Evolutionary conservation across 495 filamentous ascomycete genomes (phyloP).

Genomic region (Pyrenopolyporus hunteri): DNA sequence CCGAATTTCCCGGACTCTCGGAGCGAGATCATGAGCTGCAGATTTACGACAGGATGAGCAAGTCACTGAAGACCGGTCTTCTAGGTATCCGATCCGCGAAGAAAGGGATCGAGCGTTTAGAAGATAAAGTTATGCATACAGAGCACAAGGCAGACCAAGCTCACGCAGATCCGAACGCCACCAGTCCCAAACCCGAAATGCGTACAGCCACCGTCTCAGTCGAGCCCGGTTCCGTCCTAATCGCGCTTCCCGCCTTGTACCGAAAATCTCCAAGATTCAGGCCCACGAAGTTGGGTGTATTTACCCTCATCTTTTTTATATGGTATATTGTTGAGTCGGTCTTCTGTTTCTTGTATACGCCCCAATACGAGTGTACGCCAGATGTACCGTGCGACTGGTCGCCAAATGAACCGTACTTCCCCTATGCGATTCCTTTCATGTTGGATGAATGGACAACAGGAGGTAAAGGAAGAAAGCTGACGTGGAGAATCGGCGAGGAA

Average conservation of each 20-base stretch:
- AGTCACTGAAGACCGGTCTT: conserved; percentile 63
- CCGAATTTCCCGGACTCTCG: conserved; percentile 36
- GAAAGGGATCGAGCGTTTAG: conserved; percentile 69
- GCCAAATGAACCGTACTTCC: conserved; percentile 58
- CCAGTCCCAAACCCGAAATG: conserved; percentile 6
- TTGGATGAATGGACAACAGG: conserved; percentile 61
- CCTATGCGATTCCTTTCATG: conserved; percentile 60
- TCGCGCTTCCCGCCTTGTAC: conserved; percentile 68
- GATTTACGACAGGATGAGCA: conserved; percentile 62
- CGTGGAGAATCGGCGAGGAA: conserved; percentile 41
- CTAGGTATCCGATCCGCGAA: conserved; percentile 70
- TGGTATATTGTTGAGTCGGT: conserved; percentile 67
- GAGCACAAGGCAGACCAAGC: conserved; percentile 38
- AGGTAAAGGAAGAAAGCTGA: conserved; percentile 45
- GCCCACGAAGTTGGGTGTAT: conserved; percentile 64
- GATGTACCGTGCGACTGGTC: conserved; percentile 54
- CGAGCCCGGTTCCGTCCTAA: conserved; percentile 46
- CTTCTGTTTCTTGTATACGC: conserved; percentile 67
- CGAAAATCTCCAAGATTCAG: conserved; percentile 51
- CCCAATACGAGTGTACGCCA: conserved; percentile 54
- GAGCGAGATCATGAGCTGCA: conserved; percentile 57
- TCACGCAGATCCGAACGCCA: conserved; percentile 1
- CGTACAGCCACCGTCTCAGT: conserved; percentile 18
- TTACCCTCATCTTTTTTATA: conserved; percentile 51
- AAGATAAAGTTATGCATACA: conserved; percentile 59